Percentiles rank a stretch among this genome's conserved stretches.
Evolutionary conservation across 805 yeast species (phyloP).

Genomic region (Monosporozyma yasuniensis): DNA sequence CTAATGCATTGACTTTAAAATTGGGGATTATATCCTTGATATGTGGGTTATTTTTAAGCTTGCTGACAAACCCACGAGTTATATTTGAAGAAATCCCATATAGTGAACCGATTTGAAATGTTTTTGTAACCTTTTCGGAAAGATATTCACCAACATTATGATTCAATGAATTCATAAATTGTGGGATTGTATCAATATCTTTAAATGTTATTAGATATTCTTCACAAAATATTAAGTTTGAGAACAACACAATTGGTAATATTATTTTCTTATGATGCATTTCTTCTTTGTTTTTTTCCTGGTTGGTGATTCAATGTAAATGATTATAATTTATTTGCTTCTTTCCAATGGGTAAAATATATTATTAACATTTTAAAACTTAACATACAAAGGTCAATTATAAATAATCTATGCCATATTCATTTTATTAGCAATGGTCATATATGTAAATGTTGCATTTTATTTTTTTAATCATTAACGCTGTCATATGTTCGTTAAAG

Average conservation of each 20-base stretch:
- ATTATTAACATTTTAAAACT: too few species aligned
- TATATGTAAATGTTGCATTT: too few species aligned
- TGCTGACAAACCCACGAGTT: conserved; percentile 37
- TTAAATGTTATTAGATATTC: conserved; percentile 46
- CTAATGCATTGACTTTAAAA: conserved; percentile 43
- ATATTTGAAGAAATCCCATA: conserved; percentile 62
- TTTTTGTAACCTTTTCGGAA: conserved; percentile 39
- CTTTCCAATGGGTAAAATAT: too few species aligned
- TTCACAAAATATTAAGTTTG: conserved; percentile 2
- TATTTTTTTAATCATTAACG: too few species aligned
- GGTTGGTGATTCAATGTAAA: neutral
- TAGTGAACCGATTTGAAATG: conserved; percentile 60
- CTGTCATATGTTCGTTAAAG: too few species aligned
- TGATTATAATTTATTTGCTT: too few species aligned
- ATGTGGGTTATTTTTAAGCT: conserved; percentile 48
- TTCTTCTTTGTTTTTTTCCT: neutral
- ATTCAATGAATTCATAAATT: conserved; percentile 39
- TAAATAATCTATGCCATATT: too few species aligned
- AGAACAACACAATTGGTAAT: neutral
- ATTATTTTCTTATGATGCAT: neutral
- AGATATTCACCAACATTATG: conserved; percentile 34
- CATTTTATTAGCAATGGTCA: too few species aligned
- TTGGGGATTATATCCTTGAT: conserved; percentile 67
- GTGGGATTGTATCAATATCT: conserved; percentile 39
- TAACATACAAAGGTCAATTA: too few species aligned